Evolutionary conservation across 495 filamentous ascomycete genomes (phyloP).

Genomic region (Penicillium ucsense): DNA sequence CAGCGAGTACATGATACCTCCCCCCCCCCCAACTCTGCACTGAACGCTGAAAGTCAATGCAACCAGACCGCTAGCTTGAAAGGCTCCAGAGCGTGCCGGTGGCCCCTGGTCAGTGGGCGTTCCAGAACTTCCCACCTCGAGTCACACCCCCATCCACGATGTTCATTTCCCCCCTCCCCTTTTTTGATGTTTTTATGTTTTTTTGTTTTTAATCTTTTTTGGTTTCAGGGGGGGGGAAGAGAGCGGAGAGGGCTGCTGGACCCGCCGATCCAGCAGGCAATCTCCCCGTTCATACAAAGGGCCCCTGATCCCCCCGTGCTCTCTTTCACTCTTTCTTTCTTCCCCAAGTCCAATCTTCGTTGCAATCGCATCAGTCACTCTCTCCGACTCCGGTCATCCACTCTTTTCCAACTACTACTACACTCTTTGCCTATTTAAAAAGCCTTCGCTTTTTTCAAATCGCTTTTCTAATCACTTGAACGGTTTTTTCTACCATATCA

Average conservation of each 20-base stretch:
- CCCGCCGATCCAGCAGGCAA: conserved; percentile 28
- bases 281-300: conserved; percentile 40
- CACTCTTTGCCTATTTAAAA: conserved; percentile 31
- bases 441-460: conserved; percentile 15
- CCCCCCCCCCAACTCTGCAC: too few relatives aligned
- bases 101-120: too few relatives aligned
- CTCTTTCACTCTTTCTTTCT: conserved; percentile 21
- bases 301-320: conserved; percentile 19
- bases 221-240: too few relatives aligned
- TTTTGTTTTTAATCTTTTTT: too few relatives aligned
- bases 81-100: too few relatives aligned
- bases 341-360: conserved; percentile 31
- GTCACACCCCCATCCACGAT: background rate
- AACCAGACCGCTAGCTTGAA: too few relatives aligned
- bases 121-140: background rate
- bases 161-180: conserved; percentile 1
- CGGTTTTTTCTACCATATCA: conserved; percentile 26
- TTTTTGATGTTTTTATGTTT: too few relatives aligned
- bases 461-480: conserved; percentile 24
- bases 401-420: conserved; percentile 43
- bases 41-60: too few relatives aligned
- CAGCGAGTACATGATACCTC: too few relatives aligned
- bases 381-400: conserved; percentile 47
- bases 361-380: conserved; percentile 28
- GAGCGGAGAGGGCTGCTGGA: background rate